A percentile compares a stretch with the other conserved stretches of the same genome.
These are phyloP conservation scores for Narthecium ossifragum DNA, from an alignment of 106 monocot genomes.

Conservation along the genomic window DNA sequence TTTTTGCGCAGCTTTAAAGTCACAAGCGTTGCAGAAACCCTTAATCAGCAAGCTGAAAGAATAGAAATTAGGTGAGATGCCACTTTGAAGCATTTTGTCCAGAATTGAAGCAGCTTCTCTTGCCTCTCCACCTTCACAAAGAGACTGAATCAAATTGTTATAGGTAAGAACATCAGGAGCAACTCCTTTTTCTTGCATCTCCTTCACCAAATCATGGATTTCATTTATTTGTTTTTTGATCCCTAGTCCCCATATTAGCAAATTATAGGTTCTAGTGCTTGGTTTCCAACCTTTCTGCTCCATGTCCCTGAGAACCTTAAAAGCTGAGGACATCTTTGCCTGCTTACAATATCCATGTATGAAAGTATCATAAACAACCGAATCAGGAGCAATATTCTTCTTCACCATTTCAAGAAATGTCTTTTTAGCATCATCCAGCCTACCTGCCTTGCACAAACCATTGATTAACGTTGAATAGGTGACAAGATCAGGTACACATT, in stretches of 20 bases:
- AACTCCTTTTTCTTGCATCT: conserved; percentile 67
- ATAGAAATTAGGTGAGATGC: conserved; percentile 48
- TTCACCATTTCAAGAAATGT: conserved; percentile 70
- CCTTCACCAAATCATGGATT: conserved; percentile 56
- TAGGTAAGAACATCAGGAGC: conserved; percentile 51
- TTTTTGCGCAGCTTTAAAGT: conserved; percentile 54
- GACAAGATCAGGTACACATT: conserved; percentile 73
- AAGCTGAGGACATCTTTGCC: conserved; percentile 68
- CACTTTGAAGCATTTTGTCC: conserved; percentile 63
- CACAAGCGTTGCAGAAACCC: conserved; percentile 44
- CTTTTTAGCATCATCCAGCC: conserved; percentile 83
- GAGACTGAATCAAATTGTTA: conserved; percentile 57
- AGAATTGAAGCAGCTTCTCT: conserved; percentile 58
- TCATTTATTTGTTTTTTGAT: conserved; percentile 37
- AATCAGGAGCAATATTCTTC: conserved; percentile 62
- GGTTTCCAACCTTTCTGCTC: conserved; percentile 63
- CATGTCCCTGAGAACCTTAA: conserved; percentile 90
- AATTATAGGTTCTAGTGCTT: conserved; percentile 71
- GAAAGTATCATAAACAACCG: conserved; percentile 66
- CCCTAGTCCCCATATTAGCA: conserved; percentile 67
- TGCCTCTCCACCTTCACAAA: conserved; percentile 48
- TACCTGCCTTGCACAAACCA: conserved; percentile 64
- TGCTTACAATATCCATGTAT: conserved; percentile 66
- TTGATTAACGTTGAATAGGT: conserved; percentile 78
- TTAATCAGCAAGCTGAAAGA: conserved; percentile 72